Conservation (phyloP, 2,329 filamentous ascomycete genomes). For the Bertia moriformis region DNA sequence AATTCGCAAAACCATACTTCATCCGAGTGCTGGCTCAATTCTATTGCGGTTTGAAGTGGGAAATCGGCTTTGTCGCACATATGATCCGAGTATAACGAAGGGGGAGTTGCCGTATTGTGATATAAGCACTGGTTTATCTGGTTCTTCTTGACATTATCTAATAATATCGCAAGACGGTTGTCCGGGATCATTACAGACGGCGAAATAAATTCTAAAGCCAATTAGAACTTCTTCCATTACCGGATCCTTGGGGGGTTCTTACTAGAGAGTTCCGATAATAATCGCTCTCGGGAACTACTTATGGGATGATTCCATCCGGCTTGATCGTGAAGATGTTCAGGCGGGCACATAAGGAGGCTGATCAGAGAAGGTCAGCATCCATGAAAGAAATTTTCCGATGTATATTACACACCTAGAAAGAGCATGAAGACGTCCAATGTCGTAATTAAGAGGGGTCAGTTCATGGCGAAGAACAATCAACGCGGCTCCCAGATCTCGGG, state of each 20-base stretch:
- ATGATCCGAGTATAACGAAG: constrained; percentile 82
- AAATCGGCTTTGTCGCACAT: constrained; percentile 68
- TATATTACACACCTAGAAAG: constrained; percentile 52
- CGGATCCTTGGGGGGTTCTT: constrained; percentile 15
- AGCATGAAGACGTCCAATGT: constrained; percentile 63
- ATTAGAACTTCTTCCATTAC: background rate
- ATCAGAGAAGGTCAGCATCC: background rate
- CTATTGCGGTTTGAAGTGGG: constrained; percentile 54
- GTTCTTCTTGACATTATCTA: constrained; percentile 69
- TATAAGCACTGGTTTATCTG: constrained; percentile 77
- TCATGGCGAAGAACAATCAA: constrained; percentile 75
- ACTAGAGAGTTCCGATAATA: constrained; percentile 78
- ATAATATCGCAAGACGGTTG: constrained; percentile 65
- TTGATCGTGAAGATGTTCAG: constrained; percentile 62
- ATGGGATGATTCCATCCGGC: constrained; percentile 75
- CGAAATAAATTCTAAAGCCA: constrained; percentile 62
- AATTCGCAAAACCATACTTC: constrained; percentile 90
- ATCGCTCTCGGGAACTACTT: constrained; percentile 56
- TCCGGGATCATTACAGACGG: constrained; percentile 95
- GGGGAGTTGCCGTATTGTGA: constrained; percentile 66
- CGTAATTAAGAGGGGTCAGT: constrained; percentile 71
- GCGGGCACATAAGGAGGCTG: constrained; percentile 68
- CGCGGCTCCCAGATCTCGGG: constrained; percentile 57
- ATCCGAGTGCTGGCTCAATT: constrained; percentile 59
- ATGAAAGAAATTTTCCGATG: background rate